Conservation (phyloP, 1,284 basidiomycete genomes). For the Rhodotorula sp. region DNA sequence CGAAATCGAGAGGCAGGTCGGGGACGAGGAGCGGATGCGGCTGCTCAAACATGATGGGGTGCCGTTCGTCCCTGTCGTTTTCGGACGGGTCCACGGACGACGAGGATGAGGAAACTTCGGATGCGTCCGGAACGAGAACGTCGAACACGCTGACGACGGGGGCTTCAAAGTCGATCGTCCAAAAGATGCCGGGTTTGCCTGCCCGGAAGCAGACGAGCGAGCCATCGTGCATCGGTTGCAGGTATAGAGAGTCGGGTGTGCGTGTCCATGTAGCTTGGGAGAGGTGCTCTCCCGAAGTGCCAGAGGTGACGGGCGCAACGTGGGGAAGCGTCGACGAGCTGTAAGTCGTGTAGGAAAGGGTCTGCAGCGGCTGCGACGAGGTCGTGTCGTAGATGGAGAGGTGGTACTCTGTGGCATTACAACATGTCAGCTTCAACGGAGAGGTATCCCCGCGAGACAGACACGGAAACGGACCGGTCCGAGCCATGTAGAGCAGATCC, state of each 20-base stretch:
- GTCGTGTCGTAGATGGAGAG: constrained; percentile 48
- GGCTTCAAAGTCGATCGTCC: constrained; percentile 59
- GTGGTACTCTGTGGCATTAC: constrained; percentile 46
- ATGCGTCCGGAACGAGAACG: constrained; percentile 55
- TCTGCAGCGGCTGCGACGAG: constrained; percentile 58
- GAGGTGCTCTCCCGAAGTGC: constrained; percentile 9
- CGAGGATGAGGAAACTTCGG: neutral
- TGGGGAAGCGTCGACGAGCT: constrained; percentile 69
- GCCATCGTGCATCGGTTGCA: constrained; percentile 72
- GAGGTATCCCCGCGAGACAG: neutral
- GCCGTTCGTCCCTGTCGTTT: constrained; percentile 27
- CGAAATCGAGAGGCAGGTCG: constrained; percentile 43
- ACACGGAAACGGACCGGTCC: constrained; percentile 64
- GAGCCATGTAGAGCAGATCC: constrained; percentile 67
- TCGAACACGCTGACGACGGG: constrained; percentile 77
- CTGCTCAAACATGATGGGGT: constrained; percentile 72
- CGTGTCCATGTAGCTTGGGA: constrained; percentile 65
- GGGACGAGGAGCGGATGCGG: constrained; percentile 67
- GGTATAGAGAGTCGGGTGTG: constrained; percentile 70
- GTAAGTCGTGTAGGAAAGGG: constrained; percentile 75
- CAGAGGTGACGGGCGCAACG: constrained; percentile 52
- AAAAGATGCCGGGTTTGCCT: constrained; percentile 55
- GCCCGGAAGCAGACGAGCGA: constrained; percentile 69
- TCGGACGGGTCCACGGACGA: constrained; percentile 20
- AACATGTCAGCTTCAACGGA: neutral